Evolutionary conservation across 2,329 filamentous ascomycete genomes (phyloP).

Genomic region (Epichloe gansuensis): DNA sequence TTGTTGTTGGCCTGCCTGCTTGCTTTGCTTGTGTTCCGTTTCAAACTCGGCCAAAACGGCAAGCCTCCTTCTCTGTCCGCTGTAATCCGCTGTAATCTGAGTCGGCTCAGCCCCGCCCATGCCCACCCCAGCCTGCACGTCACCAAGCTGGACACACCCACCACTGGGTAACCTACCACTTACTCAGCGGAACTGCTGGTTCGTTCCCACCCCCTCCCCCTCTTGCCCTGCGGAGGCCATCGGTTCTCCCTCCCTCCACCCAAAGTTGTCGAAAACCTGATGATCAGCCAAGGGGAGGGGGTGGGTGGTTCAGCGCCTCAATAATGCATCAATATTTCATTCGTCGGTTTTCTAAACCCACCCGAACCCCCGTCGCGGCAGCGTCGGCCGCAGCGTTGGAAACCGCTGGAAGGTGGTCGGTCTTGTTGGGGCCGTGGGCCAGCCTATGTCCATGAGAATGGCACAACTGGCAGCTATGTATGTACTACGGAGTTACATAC

Average conservation of each 20-base stretch:
- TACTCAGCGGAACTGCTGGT: too few species aligned
- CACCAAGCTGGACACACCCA: background rate
- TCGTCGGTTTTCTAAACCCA: slow-evolving; percentile 3
- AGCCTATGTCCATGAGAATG: background rate
- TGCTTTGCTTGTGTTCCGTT: background rate
- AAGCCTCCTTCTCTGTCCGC: too few species aligned
- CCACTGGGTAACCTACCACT: too few species aligned
- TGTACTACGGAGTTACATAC: too few species aligned
- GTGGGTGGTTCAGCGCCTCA: slow-evolving; percentile 8
- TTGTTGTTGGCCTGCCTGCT: too few species aligned
- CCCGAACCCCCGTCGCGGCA: slow-evolving; percentile 1
- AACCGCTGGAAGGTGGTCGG: slow-evolving; percentile 10
- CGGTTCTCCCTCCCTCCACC: background rate
- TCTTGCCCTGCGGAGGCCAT: background rate
- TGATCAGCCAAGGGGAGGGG: slow-evolving; percentile 8
- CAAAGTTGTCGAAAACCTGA: slow-evolving; percentile 7
- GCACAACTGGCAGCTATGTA: too few species aligned
- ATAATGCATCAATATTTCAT: background rate
- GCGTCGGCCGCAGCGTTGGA: slow-evolving; percentile 8
- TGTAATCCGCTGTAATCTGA: too few species aligned
- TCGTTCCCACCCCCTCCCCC: background rate
- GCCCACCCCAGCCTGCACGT: background rate
- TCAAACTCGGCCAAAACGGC: background rate
- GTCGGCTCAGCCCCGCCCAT: background rate
- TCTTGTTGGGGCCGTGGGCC: background rate